Evolutionary conservation across 1,284 basidiomycete species (phyloP), one percentile per base, ranked within the genome.

Genomic region (Caloboletus firmus): DNA sequence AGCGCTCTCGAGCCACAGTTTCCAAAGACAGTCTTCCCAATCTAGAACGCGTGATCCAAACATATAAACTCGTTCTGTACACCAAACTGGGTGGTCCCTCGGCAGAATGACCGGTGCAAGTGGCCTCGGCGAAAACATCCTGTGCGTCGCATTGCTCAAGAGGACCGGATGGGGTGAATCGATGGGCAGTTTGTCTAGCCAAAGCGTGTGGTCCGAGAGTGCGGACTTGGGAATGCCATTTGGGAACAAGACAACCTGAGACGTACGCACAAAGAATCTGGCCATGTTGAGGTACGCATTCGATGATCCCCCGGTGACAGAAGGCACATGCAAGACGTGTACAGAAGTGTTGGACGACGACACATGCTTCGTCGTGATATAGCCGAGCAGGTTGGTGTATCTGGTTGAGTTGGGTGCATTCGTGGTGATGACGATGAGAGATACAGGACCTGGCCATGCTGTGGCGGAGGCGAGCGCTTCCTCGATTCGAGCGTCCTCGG

Each of bases 11-110:
- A 87, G 72, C 75, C 81, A 82, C 49, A 86, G 57, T 58, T 82
- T 81, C 85, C 85, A 88, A n/a, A 87, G 67, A 66, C 85, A 87
- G 55, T 84, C 82, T 39, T 78, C 73, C 85, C 85, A 87, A 56
- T 85, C 82, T 2, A 73, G 66, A 1, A 64, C 55, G 24, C 83
- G 80, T 13, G 77, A 75, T 37, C 70, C 67, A 42, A 73, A 65
- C 30, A 76, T 61, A 57, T 83, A 80, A 58, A 79, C 73, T 26
- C 84, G 77, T 57, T 87, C 85, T 0, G 79, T 77, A 61, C 86
- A 88, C 86, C 86, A 88, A 5, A 79, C 65, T 3, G 76, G 71
- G 59, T 82, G 69, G 58, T 81, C 75, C 40, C 73, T 77, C 18
- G 68, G 70, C 28, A 87, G 57, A 24, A 83, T 58, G 17, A 82